Evolutionary conservation across 179 eudicot species (phyloP), one percentile per base, ranked within the genome.

Genomic region (Patellifolia procumbens): DNA sequence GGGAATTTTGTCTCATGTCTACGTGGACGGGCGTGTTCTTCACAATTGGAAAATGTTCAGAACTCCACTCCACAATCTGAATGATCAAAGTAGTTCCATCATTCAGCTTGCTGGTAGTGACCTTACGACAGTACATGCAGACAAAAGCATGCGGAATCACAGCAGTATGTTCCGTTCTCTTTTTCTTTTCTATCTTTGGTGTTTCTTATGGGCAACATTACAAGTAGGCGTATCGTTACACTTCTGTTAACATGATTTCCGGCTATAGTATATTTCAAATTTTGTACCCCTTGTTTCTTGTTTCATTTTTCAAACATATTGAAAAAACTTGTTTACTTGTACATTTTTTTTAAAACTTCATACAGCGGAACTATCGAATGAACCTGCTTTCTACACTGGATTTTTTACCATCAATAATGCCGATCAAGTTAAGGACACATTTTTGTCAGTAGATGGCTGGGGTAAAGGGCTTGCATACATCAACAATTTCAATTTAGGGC

Each of bases 401-500:
- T 72, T 58, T 55, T 87, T 95, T 78, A 78, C 77, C 34, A 81
- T 95, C 52, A 80, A 83, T 69, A 63, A 81, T 16, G 74, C 46
- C 10, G 72, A 74, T 74, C 81, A 85, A 80, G 87, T 89, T 24
- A 80, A 81, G 59, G 99, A 95, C 86, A 90, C 99, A 37, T 93
- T 83, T 77, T 68, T 95, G 20, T 91, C 97, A 26, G 86, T 95
- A 83, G 78, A 81, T 72, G 97, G 93, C 65, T 95, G 99, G 99
- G 87, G 92, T n/a, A 95, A 95, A 88, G 99, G 99, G 75, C 55
- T 95, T 76, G 99, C 93, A 59, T 95, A 90, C 72, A 84, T 95
- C 71, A 95, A 95, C 53, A 75, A 80, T 46, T 85, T 95, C 67
- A 95, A 95, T 76, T 52, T 95, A 72, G 99, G 99, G 72, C 86